phyloP scores from a whole-genome alignment of 2,329 filamentous ascomycete genomes.

The Elsinoe australis region DNA sequence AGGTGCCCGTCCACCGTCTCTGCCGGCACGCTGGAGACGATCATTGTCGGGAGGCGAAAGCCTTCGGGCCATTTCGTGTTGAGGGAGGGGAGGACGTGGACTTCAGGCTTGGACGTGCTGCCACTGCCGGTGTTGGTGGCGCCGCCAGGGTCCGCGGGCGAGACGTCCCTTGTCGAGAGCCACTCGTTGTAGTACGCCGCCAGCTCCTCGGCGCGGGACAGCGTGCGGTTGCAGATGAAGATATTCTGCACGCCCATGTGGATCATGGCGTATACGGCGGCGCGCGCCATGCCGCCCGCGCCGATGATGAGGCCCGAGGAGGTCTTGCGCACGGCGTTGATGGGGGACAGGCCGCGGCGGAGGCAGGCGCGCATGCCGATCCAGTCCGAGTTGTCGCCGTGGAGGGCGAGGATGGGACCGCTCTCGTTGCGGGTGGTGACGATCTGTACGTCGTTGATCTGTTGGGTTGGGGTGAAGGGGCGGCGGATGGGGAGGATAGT shows the following conservation, averaged over 20 bases:
- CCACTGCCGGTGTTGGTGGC: too few species aligned
- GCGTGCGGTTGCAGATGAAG: constrained; percentile 64
- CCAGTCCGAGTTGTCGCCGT: constrained; percentile 77
- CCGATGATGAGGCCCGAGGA: constrained; percentile 50
- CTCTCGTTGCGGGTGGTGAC: constrained; percentile 53
- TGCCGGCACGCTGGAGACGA: constrained; percentile 68
- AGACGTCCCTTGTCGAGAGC: constrained; percentile 19
- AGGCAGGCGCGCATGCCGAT: constrained; percentile 69
- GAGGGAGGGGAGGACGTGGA: constrained; percentile 52
- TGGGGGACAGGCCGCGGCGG: constrained; percentile 62
- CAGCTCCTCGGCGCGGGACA: constrained; percentile 58
- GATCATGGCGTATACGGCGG: constrained; percentile 69
- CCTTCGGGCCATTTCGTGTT: constrained; percentile 57
- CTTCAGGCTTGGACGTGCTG: constrained; percentile 27
- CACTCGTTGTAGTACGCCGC: constrained; percentile 60
- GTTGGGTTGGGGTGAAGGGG: constrained; percentile 28
- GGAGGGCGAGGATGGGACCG: constrained; percentile 60
- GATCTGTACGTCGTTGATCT: constrained; percentile 42
- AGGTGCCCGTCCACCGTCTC: constrained; percentile 57
- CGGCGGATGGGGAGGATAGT: constrained; percentile 65
- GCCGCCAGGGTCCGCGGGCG: constrained; percentile 13
- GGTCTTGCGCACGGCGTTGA: constrained; percentile 49
- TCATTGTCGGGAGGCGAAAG: constrained; percentile 60
- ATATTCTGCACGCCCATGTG: constrained; percentile 70
- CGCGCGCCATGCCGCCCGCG: constrained; percentile 68